Percentiles rank a stretch among this genome's conserved stretches.
phyloP scores from a whole-genome alignment of 257 asterid species.

The Paulownia fortunei region DNA sequence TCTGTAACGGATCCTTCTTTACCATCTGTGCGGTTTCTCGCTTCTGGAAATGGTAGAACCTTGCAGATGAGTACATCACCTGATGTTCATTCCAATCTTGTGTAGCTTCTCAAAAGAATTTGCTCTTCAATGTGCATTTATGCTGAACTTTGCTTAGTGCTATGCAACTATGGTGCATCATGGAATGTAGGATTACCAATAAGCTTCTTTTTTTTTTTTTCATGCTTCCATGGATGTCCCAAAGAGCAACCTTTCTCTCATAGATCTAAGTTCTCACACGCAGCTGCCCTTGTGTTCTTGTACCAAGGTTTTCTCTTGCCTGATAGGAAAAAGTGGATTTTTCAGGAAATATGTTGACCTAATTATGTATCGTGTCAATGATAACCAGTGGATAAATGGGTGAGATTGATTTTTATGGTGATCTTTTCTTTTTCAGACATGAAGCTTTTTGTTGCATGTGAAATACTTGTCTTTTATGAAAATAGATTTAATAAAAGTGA shows the following conservation, averaged over 20 bases:
- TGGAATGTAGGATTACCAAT: conserved; percentile 18
- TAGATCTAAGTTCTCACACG: conserved; percentile 13
- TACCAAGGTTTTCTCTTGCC: conserved; percentile 18
- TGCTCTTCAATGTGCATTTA: conserved; percentile 6
- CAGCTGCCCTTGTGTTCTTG: conserved; percentile 29
- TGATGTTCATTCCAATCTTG: conserved; percentile 63
- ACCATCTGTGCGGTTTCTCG: conserved; percentile 75
- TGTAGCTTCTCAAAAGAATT: conserved; percentile 45
- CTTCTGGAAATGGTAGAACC: conserved; percentile 78
- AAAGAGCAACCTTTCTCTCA: conserved; percentile 4
- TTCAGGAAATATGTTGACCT: conserved; percentile 13
- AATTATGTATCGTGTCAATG: conserved; percentile 10
- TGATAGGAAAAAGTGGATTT: conserved; percentile 14
- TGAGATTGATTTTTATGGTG: conserved; percentile 23
- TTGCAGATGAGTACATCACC: conserved; percentile 65
- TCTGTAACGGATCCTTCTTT: conserved; percentile 78
- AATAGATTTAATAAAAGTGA: neutral
- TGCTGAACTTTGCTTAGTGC: neutral
- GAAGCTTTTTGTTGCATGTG: neutral
- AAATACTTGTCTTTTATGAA: neutral
- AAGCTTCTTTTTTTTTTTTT: neutral
- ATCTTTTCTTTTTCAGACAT: conserved; percentile 7
- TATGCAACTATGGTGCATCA: conserved; percentile 13
- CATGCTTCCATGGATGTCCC: conserved; percentile 1
- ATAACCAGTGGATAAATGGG: conserved; percentile 13